Conservation (phyloP, 495 filamentous ascomycete genomes). For the Podospora appendiculata region DNA sequence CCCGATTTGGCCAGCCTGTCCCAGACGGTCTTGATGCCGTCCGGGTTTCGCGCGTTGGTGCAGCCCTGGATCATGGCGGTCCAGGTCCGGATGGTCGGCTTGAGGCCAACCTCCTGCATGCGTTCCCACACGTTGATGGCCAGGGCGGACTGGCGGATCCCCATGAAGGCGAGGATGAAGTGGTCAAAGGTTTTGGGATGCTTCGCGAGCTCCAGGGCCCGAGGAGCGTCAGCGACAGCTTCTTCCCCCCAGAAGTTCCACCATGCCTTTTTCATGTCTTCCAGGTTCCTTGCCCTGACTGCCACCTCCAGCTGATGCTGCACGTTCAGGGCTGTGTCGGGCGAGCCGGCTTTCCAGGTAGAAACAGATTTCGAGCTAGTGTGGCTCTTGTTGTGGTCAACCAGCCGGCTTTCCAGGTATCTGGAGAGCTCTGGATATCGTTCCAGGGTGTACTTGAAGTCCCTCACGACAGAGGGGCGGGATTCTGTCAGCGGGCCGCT, state of each 20-base stretch:
- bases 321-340: not conserved
- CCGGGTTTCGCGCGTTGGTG: slow-evolving; percentile 33
- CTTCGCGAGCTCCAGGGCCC: slow-evolving; percentile 9
- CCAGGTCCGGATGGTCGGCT: slow-evolving; percentile 51
- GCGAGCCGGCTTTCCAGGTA: too few relatives aligned
- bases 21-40: slow-evolving; percentile 53
- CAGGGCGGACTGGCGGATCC: slow-evolving; percentile 34
- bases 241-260: slow-evolving; percentile 21
- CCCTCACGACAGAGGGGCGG: not conserved
- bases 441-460: not conserved
- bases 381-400: too few relatives aligned
- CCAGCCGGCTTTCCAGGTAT: not conserved
- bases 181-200: slow-evolving; percentile 38
- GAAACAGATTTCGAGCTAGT: too few relatives aligned
- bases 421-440: not conserved
- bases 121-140: slow-evolving; percentile 53
- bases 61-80: slow-evolving; percentile 57
- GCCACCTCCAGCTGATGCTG: slow-evolving; percentile 10
- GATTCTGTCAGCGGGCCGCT: not conserved
- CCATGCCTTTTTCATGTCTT: slow-evolving; percentile 20
- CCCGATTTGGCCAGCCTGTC: slow-evolving; percentile 41
- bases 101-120: slow-evolving; percentile 42
- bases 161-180: slow-evolving; percentile 44
- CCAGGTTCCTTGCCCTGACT: slow-evolving; percentile 9
- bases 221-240: slow-evolving; percentile 11